These are phyloP conservation scores for Diaporthe sp. DNA, from an alignment of 2,329 filamentous ascomycete genomes.

Conservation along the genomic window DNA sequence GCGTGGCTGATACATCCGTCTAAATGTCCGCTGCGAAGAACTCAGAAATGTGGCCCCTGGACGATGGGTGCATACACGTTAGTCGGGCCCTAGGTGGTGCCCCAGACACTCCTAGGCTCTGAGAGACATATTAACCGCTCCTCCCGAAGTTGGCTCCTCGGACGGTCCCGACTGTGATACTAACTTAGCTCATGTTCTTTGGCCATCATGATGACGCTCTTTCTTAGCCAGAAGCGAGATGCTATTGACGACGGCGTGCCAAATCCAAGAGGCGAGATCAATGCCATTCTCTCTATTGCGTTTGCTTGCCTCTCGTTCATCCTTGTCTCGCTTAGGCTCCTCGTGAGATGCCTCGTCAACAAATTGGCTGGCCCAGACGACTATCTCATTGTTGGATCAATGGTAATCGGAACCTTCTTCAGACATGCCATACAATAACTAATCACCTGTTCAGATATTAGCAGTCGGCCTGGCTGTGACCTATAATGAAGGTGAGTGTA, in stretches of 20 bases:
- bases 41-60: constrained; percentile 24
- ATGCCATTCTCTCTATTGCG: constrained; percentile 37
- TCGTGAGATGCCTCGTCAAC: constrained; percentile 32
- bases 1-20: constrained; percentile 7
- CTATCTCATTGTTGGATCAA: constrained; percentile 36
- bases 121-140: constrained; percentile 17
- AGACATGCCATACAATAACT: neutral
- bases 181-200: neutral
- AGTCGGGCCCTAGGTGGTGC: neutral
- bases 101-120: constrained; percentile 1
- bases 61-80: neutral
- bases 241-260: constrained; percentile 39
- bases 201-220: constrained; percentile 7
- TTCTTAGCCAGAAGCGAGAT: constrained; percentile 45
- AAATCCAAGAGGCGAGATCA: constrained; percentile 38
- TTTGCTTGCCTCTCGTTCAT: constrained; percentile 37
- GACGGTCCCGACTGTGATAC: neutral
- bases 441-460: neutral
- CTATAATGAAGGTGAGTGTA: constrained; percentile 5
- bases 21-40: neutral
- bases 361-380: constrained; percentile 36
- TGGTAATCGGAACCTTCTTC: constrained; percentile 22
- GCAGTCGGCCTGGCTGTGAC: constrained; percentile 15
- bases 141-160: neutral
- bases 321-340: constrained; percentile 35